Evolutionary conservation across 176 grass and related monocot species (phyloP).

Genomic region (Avena insularis): DNA sequence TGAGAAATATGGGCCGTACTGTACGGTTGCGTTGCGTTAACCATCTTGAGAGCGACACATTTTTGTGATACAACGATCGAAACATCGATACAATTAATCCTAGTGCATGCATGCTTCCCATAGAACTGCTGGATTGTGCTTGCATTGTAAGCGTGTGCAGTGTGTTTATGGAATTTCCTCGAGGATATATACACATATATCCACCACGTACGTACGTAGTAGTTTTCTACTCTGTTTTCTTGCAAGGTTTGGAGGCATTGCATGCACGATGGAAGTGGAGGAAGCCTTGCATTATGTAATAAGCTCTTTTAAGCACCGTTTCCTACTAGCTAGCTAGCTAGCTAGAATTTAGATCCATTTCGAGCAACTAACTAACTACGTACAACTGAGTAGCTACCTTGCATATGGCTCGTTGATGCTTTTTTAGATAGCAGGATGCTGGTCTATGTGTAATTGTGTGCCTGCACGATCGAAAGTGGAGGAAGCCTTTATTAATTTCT

Average conservation of each 20-base stretch:
- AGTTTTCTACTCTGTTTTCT: neutral
- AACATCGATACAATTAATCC: neutral
- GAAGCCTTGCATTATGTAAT: neutral
- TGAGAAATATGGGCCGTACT: neutral
- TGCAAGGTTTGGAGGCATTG: constrained; percentile 1
- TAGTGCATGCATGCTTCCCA: neutral
- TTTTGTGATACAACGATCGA: neutral
- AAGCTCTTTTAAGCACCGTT: neutral
- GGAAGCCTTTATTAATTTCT: neutral
- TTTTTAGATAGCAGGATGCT: no score
- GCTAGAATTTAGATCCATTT: neutral
- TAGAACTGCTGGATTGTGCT: neutral
- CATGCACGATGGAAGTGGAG: neutral
- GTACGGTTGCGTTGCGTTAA: neutral
- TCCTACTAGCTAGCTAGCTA: neutral
- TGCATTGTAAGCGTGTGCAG: no score
- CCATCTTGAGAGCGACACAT: neutral
- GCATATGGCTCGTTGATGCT: no score
- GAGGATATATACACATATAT: neutral
- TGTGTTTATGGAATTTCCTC: neutral
- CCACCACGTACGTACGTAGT: neutral
- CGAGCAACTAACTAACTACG: neutral
- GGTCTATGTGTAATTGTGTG: neutral
- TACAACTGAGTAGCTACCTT: no score
- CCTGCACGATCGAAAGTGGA: neutral